phyloP scores from a whole-genome alignment of 306 rosid species.

The Medicago truncatula region MtrunA17r5.0-ANR NC_053045.1:37082001-37082500 shows the following conservation, averaged over 20 bases:
- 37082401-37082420: neutral
- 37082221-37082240: constrained; percentile 21
- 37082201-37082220: constrained; percentile 81
- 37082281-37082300: constrained; percentile 18
- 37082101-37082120: constrained; percentile 16
- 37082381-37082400: neutral
- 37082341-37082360: constrained; percentile 92
- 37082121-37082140: constrained; percentile 86
- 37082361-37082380: constrained; percentile 43
- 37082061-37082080: constrained; percentile 1
- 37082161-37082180: constrained; percentile 93
- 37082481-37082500: constrained; percentile 11
- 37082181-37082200: constrained; percentile 89
- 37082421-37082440: neutral
- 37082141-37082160: constrained; percentile 93
- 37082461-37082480: constrained; percentile 14
- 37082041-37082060: constrained; percentile 35
- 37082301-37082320: constrained; percentile 82
- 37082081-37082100: constrained; percentile 24
- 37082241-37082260: constrained; percentile 34
- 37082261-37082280: constrained; percentile 12
- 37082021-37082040: constrained; percentile 96
- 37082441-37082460: neutral
- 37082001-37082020: constrained; percentile 90
- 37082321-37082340: constrained; percentile 95